These are phyloP conservation scores for Stropharia rugosoannulata DNA, from an alignment of 768 basidiomycete genomes.

Conservation along the genomic window DNA sequence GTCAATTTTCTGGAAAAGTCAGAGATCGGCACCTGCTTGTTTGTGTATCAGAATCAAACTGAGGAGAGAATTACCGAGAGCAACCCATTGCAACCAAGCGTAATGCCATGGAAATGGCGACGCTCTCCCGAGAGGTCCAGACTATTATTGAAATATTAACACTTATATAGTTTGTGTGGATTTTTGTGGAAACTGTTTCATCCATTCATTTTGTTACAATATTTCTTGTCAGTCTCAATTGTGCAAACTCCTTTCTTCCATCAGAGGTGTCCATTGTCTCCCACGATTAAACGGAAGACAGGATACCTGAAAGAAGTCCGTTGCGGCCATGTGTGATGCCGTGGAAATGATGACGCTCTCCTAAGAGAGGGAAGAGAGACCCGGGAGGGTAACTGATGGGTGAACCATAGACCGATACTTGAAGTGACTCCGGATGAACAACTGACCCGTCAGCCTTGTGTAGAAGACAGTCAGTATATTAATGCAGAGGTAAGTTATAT, in stretches of 20 bases:
- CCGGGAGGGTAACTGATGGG: constrained; percentile 28
- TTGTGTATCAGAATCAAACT: too few relatives aligned
- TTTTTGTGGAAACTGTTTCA: too few relatives aligned
- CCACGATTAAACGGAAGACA: background rate
- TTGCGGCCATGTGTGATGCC: constrained; percentile 23
- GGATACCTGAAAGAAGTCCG: constrained; percentile 14
- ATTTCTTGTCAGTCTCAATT: too few relatives aligned
- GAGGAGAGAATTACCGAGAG: constrained; percentile 18
- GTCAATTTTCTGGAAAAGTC: too few relatives aligned
- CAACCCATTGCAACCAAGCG: constrained; percentile 15
- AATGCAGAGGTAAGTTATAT: background rate
- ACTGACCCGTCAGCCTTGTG: constrained; percentile 18
- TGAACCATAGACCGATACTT: constrained; percentile 25
- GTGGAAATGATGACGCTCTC: constrained; percentile 15
- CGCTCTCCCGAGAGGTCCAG: too few relatives aligned
- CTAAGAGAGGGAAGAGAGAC: constrained; percentile 25
- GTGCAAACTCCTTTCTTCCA: too few relatives aligned
- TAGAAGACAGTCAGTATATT: background rate
- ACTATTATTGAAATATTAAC: too few relatives aligned
- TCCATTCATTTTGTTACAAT: too few relatives aligned
- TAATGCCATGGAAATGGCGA: constrained; percentile 18
- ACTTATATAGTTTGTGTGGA: too few relatives aligned
- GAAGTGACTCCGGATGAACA: constrained; percentile 25
- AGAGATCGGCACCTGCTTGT: too few relatives aligned
- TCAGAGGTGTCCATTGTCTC: too few relatives aligned